Conservation (phyloP, 164 flowering plant genomes). For the Annona squamosa region DNA sequence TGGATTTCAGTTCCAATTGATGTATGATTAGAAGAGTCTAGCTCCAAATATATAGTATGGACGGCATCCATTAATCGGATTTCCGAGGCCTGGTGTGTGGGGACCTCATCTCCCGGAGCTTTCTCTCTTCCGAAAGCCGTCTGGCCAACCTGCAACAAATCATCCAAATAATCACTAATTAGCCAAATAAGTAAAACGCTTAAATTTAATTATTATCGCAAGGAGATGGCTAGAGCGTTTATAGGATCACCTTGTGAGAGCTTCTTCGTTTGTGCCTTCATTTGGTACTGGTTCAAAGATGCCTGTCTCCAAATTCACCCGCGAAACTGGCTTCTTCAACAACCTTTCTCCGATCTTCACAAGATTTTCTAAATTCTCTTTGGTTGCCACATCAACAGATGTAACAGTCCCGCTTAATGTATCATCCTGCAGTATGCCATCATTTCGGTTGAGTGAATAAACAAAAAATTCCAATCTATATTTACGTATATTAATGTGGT, state of each 20-base stretch:
- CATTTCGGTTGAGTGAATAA: no score
- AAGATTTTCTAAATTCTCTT: constrained; percentile 29
- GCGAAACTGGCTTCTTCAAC: constrained; percentile 30
- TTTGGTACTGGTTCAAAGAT: constrained; percentile 10
- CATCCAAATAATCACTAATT: background rate
- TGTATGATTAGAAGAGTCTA: no score
- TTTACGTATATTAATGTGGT: no score
- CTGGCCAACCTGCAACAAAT: constrained; percentile 27
- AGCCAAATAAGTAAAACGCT: background rate
- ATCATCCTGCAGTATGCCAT: constrained; percentile 14
- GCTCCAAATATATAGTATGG: no score
- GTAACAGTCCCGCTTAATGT: constrained; percentile 19
- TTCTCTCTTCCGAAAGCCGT: constrained; percentile 19
- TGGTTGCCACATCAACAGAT: constrained; percentile 24
- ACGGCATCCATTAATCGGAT: background rate
- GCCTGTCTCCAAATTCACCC: constrained; percentile 32
- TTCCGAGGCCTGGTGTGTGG: constrained; percentile 3
- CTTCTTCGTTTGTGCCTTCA: constrained; percentile 31
- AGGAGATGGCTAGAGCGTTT: background rate
- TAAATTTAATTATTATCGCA: background rate
- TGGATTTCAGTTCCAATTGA: no score
- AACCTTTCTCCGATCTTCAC: constrained; percentile 26
- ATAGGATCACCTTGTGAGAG: constrained; percentile 24
- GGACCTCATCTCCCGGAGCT: constrained; percentile 12
- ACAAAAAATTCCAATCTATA: no score